Evolutionary conservation across 2,329 filamentous ascomycete species (phyloP).

Genomic region (Diaporthe caulivora): DNA sequence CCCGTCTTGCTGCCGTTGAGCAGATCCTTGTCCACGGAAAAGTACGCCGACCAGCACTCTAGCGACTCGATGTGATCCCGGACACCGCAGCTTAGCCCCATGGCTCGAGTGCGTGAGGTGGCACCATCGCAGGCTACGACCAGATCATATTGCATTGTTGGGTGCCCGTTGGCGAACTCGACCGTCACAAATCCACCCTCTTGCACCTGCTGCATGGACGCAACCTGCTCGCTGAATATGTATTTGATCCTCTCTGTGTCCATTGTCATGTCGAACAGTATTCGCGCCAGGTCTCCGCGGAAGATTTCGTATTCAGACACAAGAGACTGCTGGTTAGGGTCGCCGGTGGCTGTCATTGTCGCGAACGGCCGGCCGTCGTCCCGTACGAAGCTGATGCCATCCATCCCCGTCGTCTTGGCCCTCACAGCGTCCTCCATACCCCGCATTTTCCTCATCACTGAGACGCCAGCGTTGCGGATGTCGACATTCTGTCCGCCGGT

Average conservation of each 20-base stretch:
- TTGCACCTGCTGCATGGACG: conserved; percentile 48
- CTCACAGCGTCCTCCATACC: conserved; percentile 53
- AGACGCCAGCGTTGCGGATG: conserved; percentile 52
- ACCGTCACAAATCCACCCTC: conserved; percentile 52
- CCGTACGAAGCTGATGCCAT: conserved; percentile 57
- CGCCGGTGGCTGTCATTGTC: conserved; percentile 49
- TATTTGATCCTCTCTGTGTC: conserved; percentile 43
- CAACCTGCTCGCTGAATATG: conserved; percentile 47
- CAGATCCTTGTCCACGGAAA: conserved; percentile 54
- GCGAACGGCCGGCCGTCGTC: conserved; percentile 52
- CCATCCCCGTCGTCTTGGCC: conserved; percentile 53
- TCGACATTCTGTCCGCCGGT: conserved; percentile 52
- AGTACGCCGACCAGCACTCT: conserved; percentile 58
- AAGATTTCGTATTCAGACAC: conserved; percentile 63
- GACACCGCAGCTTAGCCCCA: conserved; percentile 55
- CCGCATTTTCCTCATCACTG: conserved; percentile 54
- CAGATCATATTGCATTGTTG: conserved; percentile 46
- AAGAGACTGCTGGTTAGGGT: conserved; percentile 56
- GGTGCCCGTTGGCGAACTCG: conserved; percentile 54
- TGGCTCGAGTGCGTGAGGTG: conserved; percentile 59
- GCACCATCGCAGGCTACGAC: conserved; percentile 63
- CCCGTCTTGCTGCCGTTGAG: conserved; percentile 53
- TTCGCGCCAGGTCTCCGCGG: conserved; percentile 56
- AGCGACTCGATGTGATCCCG: conserved; percentile 48
- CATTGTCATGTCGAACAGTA: conserved; percentile 39